Evolutionary conservation across 495 filamentous ascomycete genomes (phyloP).

Genomic region (Chaetomidium leptoderma): DNA sequence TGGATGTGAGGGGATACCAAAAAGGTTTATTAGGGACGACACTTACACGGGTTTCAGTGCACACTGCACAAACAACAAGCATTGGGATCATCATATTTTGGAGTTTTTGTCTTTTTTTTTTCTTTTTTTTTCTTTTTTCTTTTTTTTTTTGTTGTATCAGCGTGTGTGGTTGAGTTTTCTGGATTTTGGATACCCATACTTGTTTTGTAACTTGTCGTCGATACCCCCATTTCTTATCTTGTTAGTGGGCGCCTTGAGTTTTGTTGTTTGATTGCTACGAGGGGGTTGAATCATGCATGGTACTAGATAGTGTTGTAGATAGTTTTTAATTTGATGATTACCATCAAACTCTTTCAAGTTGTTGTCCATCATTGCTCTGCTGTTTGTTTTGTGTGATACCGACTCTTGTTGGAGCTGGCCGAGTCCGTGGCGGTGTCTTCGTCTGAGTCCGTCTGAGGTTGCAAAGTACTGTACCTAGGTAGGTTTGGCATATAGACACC

Average conservation of each 20-base stretch:
- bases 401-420: too few species aligned
- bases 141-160: background rate
- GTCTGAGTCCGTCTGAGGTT: too few species aligned
- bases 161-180: background rate
- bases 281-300: background rate
- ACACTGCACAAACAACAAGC: conserved; percentile 1
- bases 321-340: background rate
- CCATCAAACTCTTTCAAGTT: background rate
- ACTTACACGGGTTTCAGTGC: conserved; percentile 1
- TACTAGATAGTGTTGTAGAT: conserved; percentile 10
- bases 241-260: background rate
- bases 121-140: background rate
- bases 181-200: conserved; percentile 7
- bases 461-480: too few species aligned
- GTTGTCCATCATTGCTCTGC: background rate
- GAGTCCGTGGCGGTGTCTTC: too few species aligned
- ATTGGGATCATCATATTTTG: conserved; percentile 2
- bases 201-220: background rate
- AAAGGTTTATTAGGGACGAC: background rate
- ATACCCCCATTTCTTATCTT: conserved; percentile 1
- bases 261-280: background rate
- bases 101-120: conserved; percentile 4
- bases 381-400: background rate
- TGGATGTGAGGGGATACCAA: conserved; percentile 6
- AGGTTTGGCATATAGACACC: too few species aligned